Evolutionary conservation across 768 basidiomycete species (phyloP), one percentile per base, ranked within the genome.

Genomic region (Gymnopilus dilepis): DNA sequence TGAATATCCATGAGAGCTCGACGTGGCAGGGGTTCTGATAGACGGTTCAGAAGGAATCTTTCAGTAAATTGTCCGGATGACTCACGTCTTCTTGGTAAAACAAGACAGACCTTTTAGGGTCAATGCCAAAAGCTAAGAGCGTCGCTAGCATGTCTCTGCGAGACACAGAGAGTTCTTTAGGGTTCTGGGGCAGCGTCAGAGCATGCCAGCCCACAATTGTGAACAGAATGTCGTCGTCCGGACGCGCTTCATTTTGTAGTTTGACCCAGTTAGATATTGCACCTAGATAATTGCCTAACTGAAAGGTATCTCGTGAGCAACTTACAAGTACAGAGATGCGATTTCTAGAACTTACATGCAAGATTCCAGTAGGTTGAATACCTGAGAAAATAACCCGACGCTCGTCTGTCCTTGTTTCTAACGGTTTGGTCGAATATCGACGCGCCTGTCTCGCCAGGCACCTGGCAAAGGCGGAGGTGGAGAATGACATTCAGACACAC

Each of bases 181-280:
- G 92, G 71, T 95, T 80, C 79, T 97, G 95, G 5, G 95, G 95
- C 24, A 99, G 78, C 2, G 95, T 98, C 68, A 98, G 80, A 11
- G 96, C 95, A 71, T 99, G 97, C 84, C 94, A 90, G 28, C 96
- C 96, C 12, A 96, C 96, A 63, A 97, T 88, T 1, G 92, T 89
- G 74, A 92, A 96, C 22, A 97, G 74, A 8, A 95, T 80, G 55
- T 81, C 77, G 69, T 94, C 90, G 9, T 84, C 78, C 0, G 82
- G 78, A 8, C 71, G 70, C 0, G 88, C 83, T 38, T 82, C 77
- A 42, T 83, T 78, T 74, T 97, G 94, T 26, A 97, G 78, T 56
- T 81, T 82, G 48, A 94, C 91, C 95, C 95, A 97, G 71, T 95
- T 95, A 19, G 85, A 84, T 28, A 97, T 79, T 0, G 96, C 95